A percentile compares a stretch with the other conserved stretches of the same genome.
Evolutionary conservation across 139 green algal species (phyloP).

Genomic region (Micractinium sp.): DNA sequence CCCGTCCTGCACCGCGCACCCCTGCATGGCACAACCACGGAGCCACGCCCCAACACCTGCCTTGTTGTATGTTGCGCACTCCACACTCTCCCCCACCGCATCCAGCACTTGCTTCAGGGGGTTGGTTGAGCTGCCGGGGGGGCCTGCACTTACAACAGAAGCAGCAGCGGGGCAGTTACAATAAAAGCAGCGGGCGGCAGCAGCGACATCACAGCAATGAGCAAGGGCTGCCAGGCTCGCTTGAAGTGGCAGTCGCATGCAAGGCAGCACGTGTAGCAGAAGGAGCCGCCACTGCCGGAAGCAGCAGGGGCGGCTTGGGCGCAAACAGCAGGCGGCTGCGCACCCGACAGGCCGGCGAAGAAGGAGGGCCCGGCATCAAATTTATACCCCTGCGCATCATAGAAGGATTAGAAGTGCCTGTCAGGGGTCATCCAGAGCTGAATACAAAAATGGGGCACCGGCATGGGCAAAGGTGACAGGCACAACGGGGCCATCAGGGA

Average conservation of each 20-base stretch:
- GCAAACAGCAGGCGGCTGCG: not conserved
- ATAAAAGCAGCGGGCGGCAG: not conserved
- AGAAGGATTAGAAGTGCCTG: not conserved
- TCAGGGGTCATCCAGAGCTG: no score
- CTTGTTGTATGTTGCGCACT: conserved; percentile 88
- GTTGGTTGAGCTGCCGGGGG: conserved; percentile 70
- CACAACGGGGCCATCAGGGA: no score
- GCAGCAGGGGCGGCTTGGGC: not conserved
- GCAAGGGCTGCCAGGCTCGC: not conserved
- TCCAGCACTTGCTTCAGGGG: conserved; percentile 83
- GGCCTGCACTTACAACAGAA: not conserved
- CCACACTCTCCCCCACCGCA: conserved; percentile 84
- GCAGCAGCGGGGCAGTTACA: not conserved
- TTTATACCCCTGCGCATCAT: conserved; percentile 72
- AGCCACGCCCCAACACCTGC: conserved; percentile 50
- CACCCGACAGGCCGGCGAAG: conserved; percentile 66
- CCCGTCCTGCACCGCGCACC: no score
- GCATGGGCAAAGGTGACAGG: no score
- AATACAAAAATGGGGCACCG: no score
- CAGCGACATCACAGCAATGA: not conserved
- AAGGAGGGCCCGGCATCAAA: conserved; percentile 91
- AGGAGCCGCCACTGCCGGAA: not conserved
- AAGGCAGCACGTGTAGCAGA: not conserved
- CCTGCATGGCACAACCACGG: not conserved
- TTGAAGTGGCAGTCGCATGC: not conserved